Conservation (phyloP, 1,284 basidiomycete genomes). For the Cronartium quercuum region DNA sequence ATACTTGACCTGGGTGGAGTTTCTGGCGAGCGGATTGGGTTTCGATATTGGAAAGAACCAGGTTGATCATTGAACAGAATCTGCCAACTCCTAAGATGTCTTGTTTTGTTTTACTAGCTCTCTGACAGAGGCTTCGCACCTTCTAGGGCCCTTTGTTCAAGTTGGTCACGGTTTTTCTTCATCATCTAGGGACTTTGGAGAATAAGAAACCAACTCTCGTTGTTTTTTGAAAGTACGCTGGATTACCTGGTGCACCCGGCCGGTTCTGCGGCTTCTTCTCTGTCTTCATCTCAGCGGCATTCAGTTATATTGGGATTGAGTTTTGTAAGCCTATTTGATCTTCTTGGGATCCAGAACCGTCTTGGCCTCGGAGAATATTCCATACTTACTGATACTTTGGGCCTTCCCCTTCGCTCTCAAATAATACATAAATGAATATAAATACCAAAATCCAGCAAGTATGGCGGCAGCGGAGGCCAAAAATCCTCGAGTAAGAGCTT, state of each 20-base stretch:
- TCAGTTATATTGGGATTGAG: conserved; percentile 49
- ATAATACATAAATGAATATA: background rate
- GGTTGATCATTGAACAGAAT: conserved; percentile 53
- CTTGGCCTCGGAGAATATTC: too few relatives aligned
- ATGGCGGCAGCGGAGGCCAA: conserved; percentile 49
- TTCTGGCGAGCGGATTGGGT: conserved; percentile 51
- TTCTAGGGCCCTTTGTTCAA: background rate
- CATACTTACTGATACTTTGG: too few relatives aligned
- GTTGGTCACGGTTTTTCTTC: background rate
- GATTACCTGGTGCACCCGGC: conserved; percentile 6
- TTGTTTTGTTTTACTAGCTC: conserved; percentile 19
- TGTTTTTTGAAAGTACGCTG: conserved; percentile 39
- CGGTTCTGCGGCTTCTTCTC: conserved; percentile 45
- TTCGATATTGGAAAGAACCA: conserved; percentile 52
- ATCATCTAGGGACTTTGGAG: background rate
- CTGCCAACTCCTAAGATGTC: conserved; percentile 52
- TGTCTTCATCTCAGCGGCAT: conserved; percentile 47
- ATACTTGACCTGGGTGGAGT: conserved; percentile 51
- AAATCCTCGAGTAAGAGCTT: conserved; percentile 45
- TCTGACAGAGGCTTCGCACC: background rate
- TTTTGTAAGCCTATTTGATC: conserved; percentile 40
- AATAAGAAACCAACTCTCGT: background rate
- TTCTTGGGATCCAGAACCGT: background rate
- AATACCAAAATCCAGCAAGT: conserved; percentile 30
- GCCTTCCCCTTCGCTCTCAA: too few relatives aligned